Evolutionary conservation across 225 moss, liverwort and hornwort genomes (phyloP), one percentile per base, ranked within the genome.

Genomic region (Bryum argenteum): DNA sequence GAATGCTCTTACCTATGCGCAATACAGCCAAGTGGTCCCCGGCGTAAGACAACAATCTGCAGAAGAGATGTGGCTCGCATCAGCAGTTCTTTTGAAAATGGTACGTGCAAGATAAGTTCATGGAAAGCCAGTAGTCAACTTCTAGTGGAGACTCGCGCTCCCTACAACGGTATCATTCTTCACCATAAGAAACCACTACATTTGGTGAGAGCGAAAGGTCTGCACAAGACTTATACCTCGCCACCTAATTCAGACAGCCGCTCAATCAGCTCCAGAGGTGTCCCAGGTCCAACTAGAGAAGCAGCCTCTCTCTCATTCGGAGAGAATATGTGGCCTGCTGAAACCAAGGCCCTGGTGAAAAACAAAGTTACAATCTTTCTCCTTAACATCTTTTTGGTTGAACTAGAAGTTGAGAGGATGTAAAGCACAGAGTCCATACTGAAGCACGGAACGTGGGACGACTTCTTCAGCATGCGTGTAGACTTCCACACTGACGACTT

Each of bases 201-300:
- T 12, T 26, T 55, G 10, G 23, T 61, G 1, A 59, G n/a, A 58
- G 47, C 45, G 26, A 73, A 58, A n/a, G n/a, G n/a, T n/a, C n/a
- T n/a, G n/a, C n/a, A n/a, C n/a, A 47, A 23, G 10, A 65, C 56
- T 17, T 69, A 28, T 70, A 96, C 96, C 90, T 96, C 90, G 60
- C 91, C 93, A 78, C 96, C 96, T 43, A 93, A 81, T 80, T 96
- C 93, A 71, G 91, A 84, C 56, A 96, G 84, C 51, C 96, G 89
- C 56, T 71, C 85, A 75, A 96, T 90, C 70, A 93, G 22, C 57
- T 96, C 96, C 69, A 91, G 70, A 67, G 96, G 90, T 67, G 83
- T 78, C 71, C 93, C 93, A 47, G 96, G 90, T 61, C 96, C 96
- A 61, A 93, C 87, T 20, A 96, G 80, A 54, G 96, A 96, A 64